A percentile compares a stretch with the other conserved stretches of the same genome.
Conservation (phyloP, 1,284 basidiomycete genomes). For the Rhodotorula sp. region DNA sequence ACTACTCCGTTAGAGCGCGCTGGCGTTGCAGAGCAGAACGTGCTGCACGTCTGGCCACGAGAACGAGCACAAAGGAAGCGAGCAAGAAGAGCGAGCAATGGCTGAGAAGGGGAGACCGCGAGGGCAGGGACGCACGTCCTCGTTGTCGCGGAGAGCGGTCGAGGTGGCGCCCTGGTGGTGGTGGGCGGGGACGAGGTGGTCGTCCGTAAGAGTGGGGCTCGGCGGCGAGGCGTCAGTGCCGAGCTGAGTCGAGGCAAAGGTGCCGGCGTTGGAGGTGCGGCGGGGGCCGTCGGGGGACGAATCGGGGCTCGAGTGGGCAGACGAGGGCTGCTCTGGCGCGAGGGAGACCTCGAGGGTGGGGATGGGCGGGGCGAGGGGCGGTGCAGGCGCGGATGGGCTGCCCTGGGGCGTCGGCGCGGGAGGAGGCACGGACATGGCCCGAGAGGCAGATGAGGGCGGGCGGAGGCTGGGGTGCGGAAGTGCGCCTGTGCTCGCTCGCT, state of each 20-base stretch:
- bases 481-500: no score
- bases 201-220: constrained; percentile 15
- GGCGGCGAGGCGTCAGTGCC: not conserved
- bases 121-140: constrained; percentile 27
- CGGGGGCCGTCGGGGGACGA: constrained; percentile 3
- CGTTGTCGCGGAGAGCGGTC: constrained; percentile 30
- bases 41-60: no score
- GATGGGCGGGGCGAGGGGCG: not conserved
- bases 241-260: not conserved
- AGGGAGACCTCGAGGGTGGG: not conserved
- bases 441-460: not conserved
- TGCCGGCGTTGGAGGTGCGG: not conserved
- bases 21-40: no score
- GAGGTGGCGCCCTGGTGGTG: not conserved
- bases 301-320: not conserved
- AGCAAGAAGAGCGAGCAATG: not conserved
- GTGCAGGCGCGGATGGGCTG: not conserved
- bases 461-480: not conserved
- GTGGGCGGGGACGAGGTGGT: constrained; percentile 11
- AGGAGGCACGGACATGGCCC: not conserved
- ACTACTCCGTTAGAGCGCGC: no score
- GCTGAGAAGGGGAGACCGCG: not conserved
- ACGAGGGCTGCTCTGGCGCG: not conserved
- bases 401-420: not conserved
- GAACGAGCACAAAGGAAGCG: no score